Evolutionary conservation across 2,329 filamentous ascomycete genomes (phyloP), one percentile per base, ranked within the genome.

Genomic region (Neophaeococcomyces aloes): DNA sequence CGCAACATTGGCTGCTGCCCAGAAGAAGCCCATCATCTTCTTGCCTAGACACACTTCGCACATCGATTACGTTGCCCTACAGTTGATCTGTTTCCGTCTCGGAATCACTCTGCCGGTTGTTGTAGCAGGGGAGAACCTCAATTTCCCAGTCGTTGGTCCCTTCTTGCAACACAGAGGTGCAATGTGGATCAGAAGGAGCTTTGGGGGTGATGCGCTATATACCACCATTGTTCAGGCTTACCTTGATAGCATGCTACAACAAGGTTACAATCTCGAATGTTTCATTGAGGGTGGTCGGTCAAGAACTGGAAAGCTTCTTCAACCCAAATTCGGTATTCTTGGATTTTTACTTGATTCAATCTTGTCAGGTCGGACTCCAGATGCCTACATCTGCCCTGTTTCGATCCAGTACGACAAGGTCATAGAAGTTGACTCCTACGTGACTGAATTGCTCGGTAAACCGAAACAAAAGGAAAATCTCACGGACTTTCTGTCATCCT

Each of bases 361-460:
- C 11, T 67, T 95, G 4, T 93, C 86, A 0, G 87, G 88, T 0
- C 76, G 88, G 5, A 87, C 94, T 0, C 72, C 93, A 36, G 91
- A 98, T 62, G 81, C 86, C 25, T 84, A 95, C 32, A 86, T 98
- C 41, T 94, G 89, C 55, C 91, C 91, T 0, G 91, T 98, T 35
- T 93, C 85, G 61, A 95, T 88, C 1, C 91, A 98, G 60, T 98
- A 98, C 59, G 91, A 98, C 70, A 98, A 96, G 60, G 91, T 98
- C 44, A 93, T 98, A 47, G 91, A 98, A 63, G 94, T 93, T 1
- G 87, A 94, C 63, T 91, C 87, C 4, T 98, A 98, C 58, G 89
- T 96, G 34, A 91, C 81, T 27, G 91, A 98, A 62, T 75, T 98
- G 2, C 74, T 98, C 0, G 91, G 91, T 2, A 81, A 93, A 49